Conservation (phyloP, 1,139 yeast species). For the Hemisphaericaspora lyxosophila region DNA sequence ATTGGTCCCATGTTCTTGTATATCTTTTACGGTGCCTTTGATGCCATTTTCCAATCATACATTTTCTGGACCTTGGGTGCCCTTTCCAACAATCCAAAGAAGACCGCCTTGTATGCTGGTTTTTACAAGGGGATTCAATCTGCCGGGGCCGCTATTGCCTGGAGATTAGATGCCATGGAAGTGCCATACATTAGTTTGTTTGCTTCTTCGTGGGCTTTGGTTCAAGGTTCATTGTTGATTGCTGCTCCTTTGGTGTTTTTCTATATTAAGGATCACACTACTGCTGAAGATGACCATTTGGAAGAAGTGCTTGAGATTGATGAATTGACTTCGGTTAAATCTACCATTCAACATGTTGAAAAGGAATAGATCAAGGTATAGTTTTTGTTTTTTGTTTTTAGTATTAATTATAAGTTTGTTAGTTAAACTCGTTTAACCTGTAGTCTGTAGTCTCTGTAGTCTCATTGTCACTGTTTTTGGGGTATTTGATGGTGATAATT, state of each 20-base stretch:
- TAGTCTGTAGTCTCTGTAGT: too few relatives aligned
- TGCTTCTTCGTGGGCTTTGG: constrained; percentile 58
- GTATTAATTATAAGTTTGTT: too few relatives aligned
- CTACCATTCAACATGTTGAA: constrained; percentile 15
- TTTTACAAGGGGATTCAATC: constrained; percentile 64
- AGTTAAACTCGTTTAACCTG: too few relatives aligned
- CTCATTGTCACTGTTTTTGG: too few relatives aligned
- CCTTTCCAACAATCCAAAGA: constrained; percentile 56
- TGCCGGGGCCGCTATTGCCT: constrained; percentile 62
- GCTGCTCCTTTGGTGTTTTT: constrained; percentile 41
- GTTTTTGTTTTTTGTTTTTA: background rate
- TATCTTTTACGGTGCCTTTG: constrained; percentile 59
- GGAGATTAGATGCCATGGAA: constrained; percentile 54
- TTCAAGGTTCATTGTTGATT: constrained; percentile 47
- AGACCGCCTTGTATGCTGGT: constrained; percentile 58
- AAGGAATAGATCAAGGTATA: constrained; percentile 2
- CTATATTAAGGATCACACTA: constrained; percentile 47
- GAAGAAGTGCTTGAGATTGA: constrained; percentile 26
- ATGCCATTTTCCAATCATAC: constrained; percentile 58
- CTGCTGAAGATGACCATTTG: constrained; percentile 37
- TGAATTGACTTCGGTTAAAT: constrained; percentile 27
- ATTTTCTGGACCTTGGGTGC: constrained; percentile 61
- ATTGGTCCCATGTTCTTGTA: constrained; percentile 63
- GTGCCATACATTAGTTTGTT: constrained; percentile 46
- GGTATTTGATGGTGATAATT: too few relatives aligned